These are phyloP conservation scores for Beauveria sp. DNA, from an alignment of 2,329 filamentous ascomycete species.

Conservation along the genomic window DNA sequence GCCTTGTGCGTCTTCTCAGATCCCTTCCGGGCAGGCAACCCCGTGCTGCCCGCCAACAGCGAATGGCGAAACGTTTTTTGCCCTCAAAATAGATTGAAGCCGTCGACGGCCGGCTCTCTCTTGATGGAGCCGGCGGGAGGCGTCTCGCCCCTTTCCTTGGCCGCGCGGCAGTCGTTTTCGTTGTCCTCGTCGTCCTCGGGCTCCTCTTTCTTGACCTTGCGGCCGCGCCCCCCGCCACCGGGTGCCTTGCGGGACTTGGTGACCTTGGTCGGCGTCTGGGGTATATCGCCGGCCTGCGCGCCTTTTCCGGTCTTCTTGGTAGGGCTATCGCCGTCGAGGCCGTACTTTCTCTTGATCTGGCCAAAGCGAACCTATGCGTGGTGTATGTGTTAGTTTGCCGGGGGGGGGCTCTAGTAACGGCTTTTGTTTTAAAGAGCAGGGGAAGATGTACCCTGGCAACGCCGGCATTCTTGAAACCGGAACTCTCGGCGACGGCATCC, in stretches of 20 bases:
- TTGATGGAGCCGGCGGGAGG: conserved; percentile 3
- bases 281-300: conserved; percentile 1
- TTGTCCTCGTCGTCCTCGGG: conserved; percentile 5
- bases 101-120: background rate
- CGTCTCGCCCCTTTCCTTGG: conserved; percentile 1
- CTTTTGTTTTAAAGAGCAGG: background rate
- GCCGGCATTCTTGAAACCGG: conserved; percentile 36
- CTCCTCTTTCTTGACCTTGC: conserved; percentile 16
- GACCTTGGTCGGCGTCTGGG: conserved; percentile 5
- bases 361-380: conserved; percentile 35
- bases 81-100: background rate
- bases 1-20: too few relatives aligned
- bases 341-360: conserved; percentile 42
- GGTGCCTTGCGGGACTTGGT: conserved; percentile 14
- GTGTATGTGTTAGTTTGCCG: background rate
- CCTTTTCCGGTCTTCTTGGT: background rate
- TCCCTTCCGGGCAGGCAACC: too few relatives aligned
- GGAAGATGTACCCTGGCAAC: conserved; percentile 33
- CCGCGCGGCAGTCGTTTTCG: background rate
- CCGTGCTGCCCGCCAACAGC: too few relatives aligned
- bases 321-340: conserved; percentile 24
- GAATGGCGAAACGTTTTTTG: background rate
- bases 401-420: too few relatives aligned
- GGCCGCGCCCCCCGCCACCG: conserved; percentile 14
- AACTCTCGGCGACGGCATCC: conserved; percentile 34